phyloP scores from a whole-genome alignment of 768 basidiomycete species.

The Pleurotus pulmonarius region DNA sequence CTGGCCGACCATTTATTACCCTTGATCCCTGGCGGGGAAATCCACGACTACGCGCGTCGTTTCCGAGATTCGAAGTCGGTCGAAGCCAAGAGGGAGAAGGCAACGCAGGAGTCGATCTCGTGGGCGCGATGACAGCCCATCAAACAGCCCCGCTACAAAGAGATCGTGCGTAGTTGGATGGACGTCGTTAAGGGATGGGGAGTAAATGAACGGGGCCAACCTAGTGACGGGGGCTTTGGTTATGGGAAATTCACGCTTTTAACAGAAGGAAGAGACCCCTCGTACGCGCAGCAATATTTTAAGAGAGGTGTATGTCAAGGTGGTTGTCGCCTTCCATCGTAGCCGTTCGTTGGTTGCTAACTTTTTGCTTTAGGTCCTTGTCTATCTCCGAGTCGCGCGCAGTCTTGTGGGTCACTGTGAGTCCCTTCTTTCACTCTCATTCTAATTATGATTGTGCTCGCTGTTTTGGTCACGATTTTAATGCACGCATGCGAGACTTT shows the following conservation, averaged over 20 bases:
- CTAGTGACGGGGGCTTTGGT: conserved; percentile 81
- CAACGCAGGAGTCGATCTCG: conserved; percentile 11
- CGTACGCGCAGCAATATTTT: conserved; percentile 30
- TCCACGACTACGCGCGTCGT: conserved; percentile 7
- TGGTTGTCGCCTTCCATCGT: too few relatives aligned
- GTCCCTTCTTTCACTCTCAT: too few relatives aligned
- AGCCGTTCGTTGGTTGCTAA: too few relatives aligned
- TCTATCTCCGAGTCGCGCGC: too few relatives aligned
- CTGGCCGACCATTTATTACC: not conserved
- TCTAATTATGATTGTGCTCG: too few relatives aligned
- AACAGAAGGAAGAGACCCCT: conserved; percentile 58
- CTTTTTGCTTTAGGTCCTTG: too few relatives aligned
- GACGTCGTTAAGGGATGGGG: conserved; percentile 80
- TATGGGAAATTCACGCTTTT: conserved; percentile 67
- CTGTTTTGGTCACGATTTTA: too few relatives aligned
- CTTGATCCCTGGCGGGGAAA: not conserved
- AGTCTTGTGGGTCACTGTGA: too few relatives aligned
- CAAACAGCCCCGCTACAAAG: conserved; percentile 37
- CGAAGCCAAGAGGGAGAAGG: not conserved
- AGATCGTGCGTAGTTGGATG: conserved; percentile 67
- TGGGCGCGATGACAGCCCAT: conserved; percentile 17
- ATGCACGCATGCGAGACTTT: too few relatives aligned
- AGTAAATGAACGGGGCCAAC: conserved; percentile 79
- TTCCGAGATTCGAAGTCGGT: conserved; percentile 5
- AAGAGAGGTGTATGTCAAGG: conserved; percentile 3